Evolutionary conservation across 2,329 filamentous ascomycete genomes (phyloP), one percentile per base, ranked within the genome.

Genomic region (Colletotrichum godetiae): DNA sequence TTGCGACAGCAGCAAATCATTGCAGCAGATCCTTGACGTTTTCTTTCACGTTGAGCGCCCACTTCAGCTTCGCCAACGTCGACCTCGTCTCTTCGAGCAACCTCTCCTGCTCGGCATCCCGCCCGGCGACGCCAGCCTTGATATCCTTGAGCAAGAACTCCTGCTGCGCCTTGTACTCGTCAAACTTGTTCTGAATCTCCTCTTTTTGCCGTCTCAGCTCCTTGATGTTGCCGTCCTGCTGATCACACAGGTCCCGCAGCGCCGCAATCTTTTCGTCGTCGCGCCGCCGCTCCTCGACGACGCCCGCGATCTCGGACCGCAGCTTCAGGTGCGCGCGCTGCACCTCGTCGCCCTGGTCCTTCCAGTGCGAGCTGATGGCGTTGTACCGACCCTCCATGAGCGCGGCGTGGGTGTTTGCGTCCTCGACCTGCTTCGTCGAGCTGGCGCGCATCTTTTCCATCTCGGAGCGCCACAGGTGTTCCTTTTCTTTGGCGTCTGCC

Each of bases 341-440:
- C 63, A 92, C 88, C 82, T 92, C 88, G 65, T 89, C 88, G 74
- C 91, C 90, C 78, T 92, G 90, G 29, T 93, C 89, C 76, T 89
- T 90, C 88, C 91, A 92, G 80, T 93, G 91, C 59, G 87, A 89
- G 62, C 89, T 86, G 78, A 93, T 91, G 76, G 90, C 86, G 68
- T 91, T 92, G 82, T 94, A 93, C 33, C 92, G 90, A 52, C 92
- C 91, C 77, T 94, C 90, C 83, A 93, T 91, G 52, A 94, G 85
- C 72, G 90, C 87, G 13, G 92, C 91, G 74, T 92, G 88, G 46
- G 85, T 86, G 55, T 89, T 90, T 46, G 93, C 92, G 74, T 91
- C 88, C 68, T 94, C 91, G 6, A 94, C 88, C 76, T 92, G 89
- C 42, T 86, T 80, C 75, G 90, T 90, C 37, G 90, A 87, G 35